Evolutionary conservation across 768 basidiomycete species (phyloP), one percentile per base, ranked within the genome.

Genomic region (Termitomyces sp.): DNA sequence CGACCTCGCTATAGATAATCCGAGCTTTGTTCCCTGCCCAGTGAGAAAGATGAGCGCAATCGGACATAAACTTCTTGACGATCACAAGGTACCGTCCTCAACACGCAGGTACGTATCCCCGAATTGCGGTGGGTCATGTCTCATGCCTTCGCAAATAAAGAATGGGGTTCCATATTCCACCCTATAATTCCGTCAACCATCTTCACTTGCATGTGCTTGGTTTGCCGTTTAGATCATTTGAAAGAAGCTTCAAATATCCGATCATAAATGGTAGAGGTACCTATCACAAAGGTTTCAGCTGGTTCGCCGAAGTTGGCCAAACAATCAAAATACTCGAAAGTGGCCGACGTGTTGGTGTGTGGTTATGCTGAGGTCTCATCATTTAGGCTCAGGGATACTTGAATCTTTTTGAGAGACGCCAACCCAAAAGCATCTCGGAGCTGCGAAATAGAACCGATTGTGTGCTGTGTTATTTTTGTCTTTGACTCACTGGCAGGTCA

Each of bases 151-250:
- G n/a, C 56, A 29, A 14, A 52, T 57, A 40, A 59, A 91, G 91
- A 63, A 77, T 92, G 75, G 91, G 91, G 1, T 93, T 92, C 68
- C 91, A 93, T 69, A 89, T 92, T 57, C 88, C 91, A 0, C 91
- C 91, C 0, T 90, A 88, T 72, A 87, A 83, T 60, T 86, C 85
- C 38, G 79, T 92, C 5, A 68, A 84, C 40, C 91, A 93, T 68
- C 76, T 93, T 15, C 91, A 92, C 69, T 72, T 93, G 43, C 91
- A 92, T 68, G 83, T 88, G 29, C 87, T 89, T 51, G 85, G 76
- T 4, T 70, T 90, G 56, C 91, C 91, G 0, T 91, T 88, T 75
- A 77, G 70, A 20, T 80, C 82, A 0, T 46, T 59, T 3, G 46
- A 68, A 8, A 71, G 71, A 5, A 67, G 72, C 12, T 56, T 74